phyloP scores from a whole-genome alignment of 495 filamentous ascomycete species.

The Penicillium pancosmium region DNA sequence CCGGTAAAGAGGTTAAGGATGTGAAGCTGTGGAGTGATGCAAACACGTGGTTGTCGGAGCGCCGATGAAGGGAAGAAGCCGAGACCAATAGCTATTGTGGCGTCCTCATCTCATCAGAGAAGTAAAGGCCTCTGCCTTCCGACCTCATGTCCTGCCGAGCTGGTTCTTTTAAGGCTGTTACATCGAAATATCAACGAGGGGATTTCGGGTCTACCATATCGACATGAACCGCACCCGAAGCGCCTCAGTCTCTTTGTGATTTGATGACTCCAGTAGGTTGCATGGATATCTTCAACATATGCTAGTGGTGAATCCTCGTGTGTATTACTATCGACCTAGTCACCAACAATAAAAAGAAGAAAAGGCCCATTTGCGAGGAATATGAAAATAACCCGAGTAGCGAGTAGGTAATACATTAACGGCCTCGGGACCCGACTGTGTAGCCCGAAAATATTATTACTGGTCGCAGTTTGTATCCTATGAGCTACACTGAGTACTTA shows the following conservation, averaged over 20 bases:
- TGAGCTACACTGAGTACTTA: too few species aligned
- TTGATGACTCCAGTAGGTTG: constrained; percentile 5
- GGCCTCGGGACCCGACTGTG: too few species aligned
- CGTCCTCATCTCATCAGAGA: too few species aligned
- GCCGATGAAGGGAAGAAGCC: constrained; percentile 39
- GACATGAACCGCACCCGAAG: constrained; percentile 11
- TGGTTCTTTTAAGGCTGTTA: constrained; percentile 8
- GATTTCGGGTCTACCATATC: constrained; percentile 19
- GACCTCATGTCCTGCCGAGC: too few species aligned
- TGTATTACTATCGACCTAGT: constrained; percentile 34
- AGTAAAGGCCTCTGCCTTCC: too few species aligned
- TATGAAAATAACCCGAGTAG: background rate
- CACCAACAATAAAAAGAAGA: constrained; percentile 16
- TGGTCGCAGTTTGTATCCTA: too few species aligned
- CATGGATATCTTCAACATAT: constrained; percentile 10
- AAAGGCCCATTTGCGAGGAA: constrained; percentile 9
- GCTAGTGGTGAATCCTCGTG: constrained; percentile 16
- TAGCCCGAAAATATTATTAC: too few species aligned
- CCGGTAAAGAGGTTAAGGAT: constrained; percentile 66
- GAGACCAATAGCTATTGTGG: background rate
- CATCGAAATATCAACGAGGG: constrained; percentile 16
- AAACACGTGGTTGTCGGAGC: constrained; percentile 61
- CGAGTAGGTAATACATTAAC: too few species aligned
- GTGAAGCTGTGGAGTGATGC: constrained; percentile 66
- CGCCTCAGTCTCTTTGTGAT: constrained; percentile 5